A percentile compares a stretch with the other conserved stretches of the same genome.
phyloP scores from a whole-genome alignment of 352 stramenopile genomes.

The Pythium guiyangense region DNA sequence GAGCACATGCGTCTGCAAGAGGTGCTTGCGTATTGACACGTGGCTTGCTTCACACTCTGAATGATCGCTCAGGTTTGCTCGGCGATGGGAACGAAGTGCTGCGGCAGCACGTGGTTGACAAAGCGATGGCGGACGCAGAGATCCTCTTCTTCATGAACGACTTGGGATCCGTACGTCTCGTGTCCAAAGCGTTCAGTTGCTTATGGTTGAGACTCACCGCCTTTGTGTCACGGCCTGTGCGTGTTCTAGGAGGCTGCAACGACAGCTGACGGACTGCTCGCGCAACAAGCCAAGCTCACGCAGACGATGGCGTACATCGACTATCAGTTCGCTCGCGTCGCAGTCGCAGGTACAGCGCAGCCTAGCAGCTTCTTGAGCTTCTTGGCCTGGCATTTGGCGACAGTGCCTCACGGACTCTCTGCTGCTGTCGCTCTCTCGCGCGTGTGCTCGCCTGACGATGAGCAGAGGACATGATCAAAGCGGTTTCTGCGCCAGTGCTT shows the following conservation, averaged over 20 bases:
- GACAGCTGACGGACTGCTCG: constrained; percentile 37
- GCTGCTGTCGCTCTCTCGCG: neutral
- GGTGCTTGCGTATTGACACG: too few species aligned
- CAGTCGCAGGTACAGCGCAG: constrained; percentile 13
- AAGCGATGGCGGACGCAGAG: constrained; percentile 55
- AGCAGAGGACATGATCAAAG: constrained; percentile 4
- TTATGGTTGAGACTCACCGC: neutral
- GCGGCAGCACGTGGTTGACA: constrained; percentile 37
- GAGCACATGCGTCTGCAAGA: too few species aligned
- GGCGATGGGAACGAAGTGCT: constrained; percentile 36
- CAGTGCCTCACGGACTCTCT: too few species aligned
- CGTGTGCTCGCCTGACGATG: too few species aligned
- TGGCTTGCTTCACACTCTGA: neutral
- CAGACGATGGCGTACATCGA: constrained; percentile 39
- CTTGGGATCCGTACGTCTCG: constrained; percentile 37
- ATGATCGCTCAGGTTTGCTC: constrained; percentile 39
- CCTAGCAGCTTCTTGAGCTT: neutral
- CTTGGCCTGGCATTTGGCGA: neutral
- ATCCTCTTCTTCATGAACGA: constrained; percentile 80
- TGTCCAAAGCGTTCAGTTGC: neutral
- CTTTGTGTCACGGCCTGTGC: neutral
- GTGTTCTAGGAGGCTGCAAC: constrained; percentile 30
- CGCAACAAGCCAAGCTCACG: constrained; percentile 43
- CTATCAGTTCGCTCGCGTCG: constrained; percentile 26
- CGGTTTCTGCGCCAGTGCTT: neutral